Evolutionary conservation across 1,284 basidiomycete species (phyloP).

Genomic region (Ustilago tritici): DNA sequence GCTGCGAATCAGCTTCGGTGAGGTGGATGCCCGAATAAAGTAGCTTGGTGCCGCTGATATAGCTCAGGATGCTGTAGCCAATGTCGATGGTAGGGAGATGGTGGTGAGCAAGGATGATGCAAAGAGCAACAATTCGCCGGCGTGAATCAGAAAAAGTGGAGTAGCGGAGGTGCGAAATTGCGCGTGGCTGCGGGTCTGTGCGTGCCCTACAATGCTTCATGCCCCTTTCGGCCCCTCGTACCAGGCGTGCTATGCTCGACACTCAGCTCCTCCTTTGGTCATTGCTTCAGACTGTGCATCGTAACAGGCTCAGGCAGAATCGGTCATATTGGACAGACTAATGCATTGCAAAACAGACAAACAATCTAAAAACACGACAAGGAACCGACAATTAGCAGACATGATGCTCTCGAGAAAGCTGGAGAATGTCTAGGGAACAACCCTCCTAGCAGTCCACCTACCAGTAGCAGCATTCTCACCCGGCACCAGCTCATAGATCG

Average conservation of each 20-base stretch:
- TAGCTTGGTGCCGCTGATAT: neutral
- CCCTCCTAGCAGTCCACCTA: slow-evolving; percentile 59
- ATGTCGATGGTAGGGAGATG: slow-evolving; percentile 1
- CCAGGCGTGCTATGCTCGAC: neutral
- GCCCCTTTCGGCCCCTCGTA: neutral
- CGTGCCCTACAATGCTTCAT: slow-evolving; percentile 1
- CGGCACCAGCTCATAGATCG: slow-evolving; percentile 50
- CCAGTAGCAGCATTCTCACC: slow-evolving; percentile 38
- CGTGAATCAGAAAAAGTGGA: slow-evolving; percentile 23
- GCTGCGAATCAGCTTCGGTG: neutral
- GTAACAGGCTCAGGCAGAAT: neutral
- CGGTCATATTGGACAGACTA: neutral
- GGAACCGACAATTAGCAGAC: neutral
- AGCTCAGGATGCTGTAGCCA: neutral
- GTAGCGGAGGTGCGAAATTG: slow-evolving; percentile 4
- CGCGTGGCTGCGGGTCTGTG: slow-evolving; percentile 23
- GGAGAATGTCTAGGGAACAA: slow-evolving; percentile 58
- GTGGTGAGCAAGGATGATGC: neutral
- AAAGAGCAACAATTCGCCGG: neutral
- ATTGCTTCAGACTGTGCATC: neutral
- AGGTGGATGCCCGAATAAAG: no score
- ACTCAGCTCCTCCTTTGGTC: neutral
- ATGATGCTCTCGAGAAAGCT: neutral
- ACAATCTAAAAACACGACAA: neutral
- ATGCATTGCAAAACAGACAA: slow-evolving; percentile 11